Evolutionary conservation across 331 rosid genomes (phyloP).

Genomic region (Rhamnella rubrinervis): DNA sequence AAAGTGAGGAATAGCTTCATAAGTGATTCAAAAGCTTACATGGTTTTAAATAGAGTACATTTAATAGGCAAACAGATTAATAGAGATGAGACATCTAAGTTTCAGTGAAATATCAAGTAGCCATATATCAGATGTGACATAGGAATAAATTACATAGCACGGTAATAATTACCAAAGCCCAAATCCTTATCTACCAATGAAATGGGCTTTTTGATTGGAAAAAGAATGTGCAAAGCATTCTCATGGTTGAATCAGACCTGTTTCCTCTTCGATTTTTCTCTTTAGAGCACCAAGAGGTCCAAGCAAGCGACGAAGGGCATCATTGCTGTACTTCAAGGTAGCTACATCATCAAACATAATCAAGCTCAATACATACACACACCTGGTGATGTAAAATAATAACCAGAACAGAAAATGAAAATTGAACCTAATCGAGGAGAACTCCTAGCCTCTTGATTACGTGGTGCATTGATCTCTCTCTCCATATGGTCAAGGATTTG

Average conservation of each 20-base stretch:
- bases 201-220: constrained; percentile 7
- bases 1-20: background rate
- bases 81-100: too few species aligned
- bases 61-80: background rate
- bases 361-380: constrained; percentile 16
- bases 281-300: constrained; percentile 87
- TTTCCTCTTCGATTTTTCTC: constrained; percentile 81
- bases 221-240: constrained; percentile 9
- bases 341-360: constrained; percentile 52
- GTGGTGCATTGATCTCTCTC: constrained; percentile 68
- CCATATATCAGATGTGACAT: too few species aligned
- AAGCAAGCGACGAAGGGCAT: constrained; percentile 72
- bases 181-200: constrained; percentile 9
- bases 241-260: constrained; percentile 51
- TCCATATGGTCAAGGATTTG: constrained; percentile 92
- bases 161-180: background rate
- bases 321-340: constrained; percentile 80
- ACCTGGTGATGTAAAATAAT: constrained; percentile 7
- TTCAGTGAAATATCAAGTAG: too few species aligned
- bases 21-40: background rate
- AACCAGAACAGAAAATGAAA: constrained; percentile 6
- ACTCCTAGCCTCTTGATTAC: constrained; percentile 42
- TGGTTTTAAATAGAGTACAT: background rate
- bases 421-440: constrained; percentile 75
- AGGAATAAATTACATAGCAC: background rate